These are phyloP conservation scores for Pleodorina starrii DNA, from an alignment of 139 green algal genomes.

Conservation along the genomic window DNA sequence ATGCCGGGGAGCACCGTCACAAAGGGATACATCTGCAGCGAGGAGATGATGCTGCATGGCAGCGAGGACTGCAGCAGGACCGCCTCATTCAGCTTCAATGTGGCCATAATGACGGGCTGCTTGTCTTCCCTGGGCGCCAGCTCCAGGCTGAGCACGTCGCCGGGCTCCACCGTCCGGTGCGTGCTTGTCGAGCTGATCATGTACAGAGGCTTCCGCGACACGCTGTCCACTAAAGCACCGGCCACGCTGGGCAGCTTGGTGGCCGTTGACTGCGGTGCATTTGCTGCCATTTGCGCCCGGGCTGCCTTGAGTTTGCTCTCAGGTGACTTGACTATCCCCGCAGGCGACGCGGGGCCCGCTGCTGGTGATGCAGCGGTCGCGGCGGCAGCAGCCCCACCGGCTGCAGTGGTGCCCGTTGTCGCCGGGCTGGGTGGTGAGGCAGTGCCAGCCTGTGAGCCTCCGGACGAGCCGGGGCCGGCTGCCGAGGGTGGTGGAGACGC, in stretches of 20 bases:
- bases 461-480: neutral
- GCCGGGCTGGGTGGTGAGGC: no score
- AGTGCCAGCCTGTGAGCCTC: neutral
- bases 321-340: neutral
- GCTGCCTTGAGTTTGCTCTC: neutral
- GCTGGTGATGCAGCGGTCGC: neutral
- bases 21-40: conserved; percentile 75
- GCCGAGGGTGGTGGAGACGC: neutral
- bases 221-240: conserved; percentile 58
- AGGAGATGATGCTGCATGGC: conserved; percentile 63
- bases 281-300: neutral
- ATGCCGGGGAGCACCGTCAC: conserved; percentile 68
- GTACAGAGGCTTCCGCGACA: conserved; percentile 69
- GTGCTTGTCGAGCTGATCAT: conserved; percentile 59
- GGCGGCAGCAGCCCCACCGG: neutral
- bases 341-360: neutral
- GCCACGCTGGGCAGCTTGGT: neutral
- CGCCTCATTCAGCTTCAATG: conserved; percentile 58
- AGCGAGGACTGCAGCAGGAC: conserved; percentile 60
- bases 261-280: neutral
- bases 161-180: conserved; percentile 8
- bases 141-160: conserved; percentile 70
- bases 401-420: neutral
- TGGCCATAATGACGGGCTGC: conserved; percentile 73
- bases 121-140: conserved; percentile 69